A percentile compares a stretch with the other conserved stretches of the same genome.
phyloP scores from a whole-genome alignment of 352 stramenopile genomes.

The Globisporangium mamillatum region DNA sequence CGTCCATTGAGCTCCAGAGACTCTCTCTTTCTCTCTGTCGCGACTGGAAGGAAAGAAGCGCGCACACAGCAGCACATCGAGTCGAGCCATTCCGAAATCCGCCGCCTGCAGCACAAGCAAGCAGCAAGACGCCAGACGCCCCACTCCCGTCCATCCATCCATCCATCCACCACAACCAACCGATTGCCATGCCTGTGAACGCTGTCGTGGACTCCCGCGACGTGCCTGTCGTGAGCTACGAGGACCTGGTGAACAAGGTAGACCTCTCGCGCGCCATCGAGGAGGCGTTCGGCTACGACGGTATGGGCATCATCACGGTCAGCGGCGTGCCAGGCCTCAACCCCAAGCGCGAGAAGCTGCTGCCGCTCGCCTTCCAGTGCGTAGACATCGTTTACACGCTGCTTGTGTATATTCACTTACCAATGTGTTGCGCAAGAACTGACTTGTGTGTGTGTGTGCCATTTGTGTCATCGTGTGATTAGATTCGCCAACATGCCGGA shows the following conservation, averaged over 20 bases:
- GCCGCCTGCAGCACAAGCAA: constrained; percentile 3
- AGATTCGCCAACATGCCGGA: constrained; percentile 77
- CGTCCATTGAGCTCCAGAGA: not conserved
- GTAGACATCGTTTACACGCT: constrained; percentile 12
- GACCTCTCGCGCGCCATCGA: constrained; percentile 58
- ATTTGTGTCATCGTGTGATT: not conserved
- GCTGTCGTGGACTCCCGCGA: constrained; percentile 25
- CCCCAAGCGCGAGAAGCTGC: constrained; percentile 60
- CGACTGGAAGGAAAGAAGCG: not conserved
- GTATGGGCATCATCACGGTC: constrained; percentile 89
- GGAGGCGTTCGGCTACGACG: constrained; percentile 86
- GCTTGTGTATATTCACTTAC: not conserved
- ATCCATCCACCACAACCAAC: not conserved
- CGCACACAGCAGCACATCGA: not conserved
- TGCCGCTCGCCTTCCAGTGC: constrained; percentile 84
- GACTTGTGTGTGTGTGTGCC: not conserved
- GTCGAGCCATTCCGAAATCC: constrained; percentile 10
- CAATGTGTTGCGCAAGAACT: not conserved
- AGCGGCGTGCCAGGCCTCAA: constrained; percentile 81
- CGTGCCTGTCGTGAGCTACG: constrained; percentile 64
- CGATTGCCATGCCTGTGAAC: not conserved
- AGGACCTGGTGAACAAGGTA: constrained; percentile 41
- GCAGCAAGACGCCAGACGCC: not conserved
- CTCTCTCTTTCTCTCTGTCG: not conserved
- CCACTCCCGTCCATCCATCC: not conserved